A percentile compares a stretch with the other conserved stretches of the same genome.
These are phyloP conservation scores for Salix dunnii DNA, from an alignment of 345 rosid species.

Conservation along the genomic window DNA sequence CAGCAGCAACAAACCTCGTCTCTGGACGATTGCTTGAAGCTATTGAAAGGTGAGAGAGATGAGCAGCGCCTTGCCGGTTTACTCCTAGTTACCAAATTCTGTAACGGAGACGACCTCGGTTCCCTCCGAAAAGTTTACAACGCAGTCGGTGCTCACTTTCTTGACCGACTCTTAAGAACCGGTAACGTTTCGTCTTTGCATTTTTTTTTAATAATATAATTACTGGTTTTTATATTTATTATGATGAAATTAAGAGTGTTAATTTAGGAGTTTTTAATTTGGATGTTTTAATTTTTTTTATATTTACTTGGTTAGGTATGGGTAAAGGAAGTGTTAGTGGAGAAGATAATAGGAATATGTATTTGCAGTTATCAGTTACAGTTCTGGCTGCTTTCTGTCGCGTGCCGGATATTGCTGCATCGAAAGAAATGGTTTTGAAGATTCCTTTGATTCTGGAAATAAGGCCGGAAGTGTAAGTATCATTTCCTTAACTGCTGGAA, in stretches of 20 bases:
- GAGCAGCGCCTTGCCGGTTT: constrained; percentile 91
- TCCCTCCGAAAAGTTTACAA: constrained; percentile 58
- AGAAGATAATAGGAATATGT: constrained; percentile 58
- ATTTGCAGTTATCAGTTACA: constrained; percentile 66
- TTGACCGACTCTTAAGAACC: constrained; percentile 68
- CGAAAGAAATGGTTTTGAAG: constrained; percentile 62
- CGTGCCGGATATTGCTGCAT: constrained; percentile 69
- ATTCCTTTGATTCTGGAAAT: constrained; percentile 60
- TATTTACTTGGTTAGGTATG: constrained; percentile 33
- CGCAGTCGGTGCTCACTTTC: constrained; percentile 61
- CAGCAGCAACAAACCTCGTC: constrained; percentile 40
- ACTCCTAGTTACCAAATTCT: constrained; percentile 73
- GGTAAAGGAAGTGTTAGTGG: constrained; percentile 44
- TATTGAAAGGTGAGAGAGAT: constrained; percentile 77
- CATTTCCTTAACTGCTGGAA: background rate
- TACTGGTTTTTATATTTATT: background rate
- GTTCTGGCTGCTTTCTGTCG: constrained; percentile 80
- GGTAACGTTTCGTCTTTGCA: constrained; percentile 38
- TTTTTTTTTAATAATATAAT: background rate
- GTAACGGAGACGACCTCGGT: constrained; percentile 53
- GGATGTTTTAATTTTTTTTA: background rate
- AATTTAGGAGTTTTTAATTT: background rate
- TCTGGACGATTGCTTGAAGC: constrained; percentile 72
- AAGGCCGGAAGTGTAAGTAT: constrained; percentile 45
- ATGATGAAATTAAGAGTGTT: background rate